Conservation (phyloP, 202 grass and related monocot genomes). For the Carex arenaria region DNA sequence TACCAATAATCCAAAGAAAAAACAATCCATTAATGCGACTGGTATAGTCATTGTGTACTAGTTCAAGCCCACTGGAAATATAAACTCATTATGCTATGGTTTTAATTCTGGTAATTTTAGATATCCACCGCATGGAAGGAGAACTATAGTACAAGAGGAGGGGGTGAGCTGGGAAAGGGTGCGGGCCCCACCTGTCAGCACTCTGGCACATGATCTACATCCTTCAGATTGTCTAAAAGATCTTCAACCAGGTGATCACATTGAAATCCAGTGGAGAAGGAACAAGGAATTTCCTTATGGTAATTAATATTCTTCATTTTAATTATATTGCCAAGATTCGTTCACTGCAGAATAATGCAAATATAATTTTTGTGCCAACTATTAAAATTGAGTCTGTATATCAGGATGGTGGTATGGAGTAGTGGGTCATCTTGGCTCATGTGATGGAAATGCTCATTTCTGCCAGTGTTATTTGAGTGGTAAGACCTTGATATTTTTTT, state of each 20-base stretch:
- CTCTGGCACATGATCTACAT: slow-evolving; percentile 72
- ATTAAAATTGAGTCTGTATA: slow-evolving; percentile 34
- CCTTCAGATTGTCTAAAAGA: slow-evolving; percentile 74
- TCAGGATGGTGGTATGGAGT: slow-evolving; percentile 99
- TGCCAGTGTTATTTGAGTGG: slow-evolving; percentile 82
- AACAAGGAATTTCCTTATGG: slow-evolving; percentile 98
- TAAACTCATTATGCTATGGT: slow-evolving; percentile 12
- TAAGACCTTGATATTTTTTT: slow-evolving; percentile 34
- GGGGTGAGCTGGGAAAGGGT: slow-evolving; percentile 84
- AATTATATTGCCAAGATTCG: background rate
- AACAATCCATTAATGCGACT: background rate
- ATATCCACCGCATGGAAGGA: slow-evolving; percentile 86
- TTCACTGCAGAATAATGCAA: slow-evolving; percentile 19
- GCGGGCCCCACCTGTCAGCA: slow-evolving; percentile 56
- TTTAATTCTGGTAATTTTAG: slow-evolving; percentile 26
- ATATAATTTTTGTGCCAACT: slow-evolving; percentile 42
- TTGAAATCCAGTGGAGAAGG: slow-evolving; percentile 99
- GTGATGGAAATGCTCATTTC: slow-evolving; percentile 83
- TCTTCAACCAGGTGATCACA: slow-evolving; percentile 61
- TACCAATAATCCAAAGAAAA: slow-evolving; percentile 17
- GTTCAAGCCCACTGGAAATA: slow-evolving; percentile 1
- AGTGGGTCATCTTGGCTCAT: slow-evolving; percentile 86
- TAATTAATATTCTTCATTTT: slow-evolving; percentile 23
- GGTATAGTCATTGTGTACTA: background rate
- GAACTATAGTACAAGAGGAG: slow-evolving; percentile 81